Evolutionary conservation across 2,329 filamentous ascomycete genomes (phyloP).

Genomic region (Sporothrix curviconia): DNA sequence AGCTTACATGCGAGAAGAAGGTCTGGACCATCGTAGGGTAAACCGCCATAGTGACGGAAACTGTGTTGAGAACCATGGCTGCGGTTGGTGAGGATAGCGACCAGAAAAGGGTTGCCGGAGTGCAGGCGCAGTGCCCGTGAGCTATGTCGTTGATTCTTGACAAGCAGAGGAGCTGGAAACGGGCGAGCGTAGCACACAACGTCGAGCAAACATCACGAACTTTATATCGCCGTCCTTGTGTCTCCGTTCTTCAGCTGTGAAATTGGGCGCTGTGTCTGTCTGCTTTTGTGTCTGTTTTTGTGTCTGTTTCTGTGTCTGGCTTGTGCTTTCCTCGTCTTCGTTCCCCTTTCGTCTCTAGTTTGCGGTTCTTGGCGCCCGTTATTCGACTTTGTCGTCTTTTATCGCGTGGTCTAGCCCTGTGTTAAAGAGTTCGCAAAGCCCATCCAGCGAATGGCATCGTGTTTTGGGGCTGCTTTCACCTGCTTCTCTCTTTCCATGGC

Average conservation of each 20-base stretch:
- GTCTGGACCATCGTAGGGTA: conserved; percentile 84
- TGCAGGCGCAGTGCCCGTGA: no score
- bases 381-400: neutral
- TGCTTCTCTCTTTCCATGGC: neutral
- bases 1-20: conserved; percentile 74
- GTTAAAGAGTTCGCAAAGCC: neutral
- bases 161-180: neutral
- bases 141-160: no score
- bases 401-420: neutral
- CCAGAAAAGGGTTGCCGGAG: no score
- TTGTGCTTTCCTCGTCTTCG: neutral
- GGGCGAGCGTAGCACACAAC: neutral
- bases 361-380: neutral
- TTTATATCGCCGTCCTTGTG: neutral
- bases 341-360: neutral
- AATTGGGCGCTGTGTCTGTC: neutral
- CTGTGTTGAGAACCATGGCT: conserved; percentile 55
- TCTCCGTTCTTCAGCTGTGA: neutral
- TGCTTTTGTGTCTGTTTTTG: neutral
- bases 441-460: neutral
- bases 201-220: neutral
- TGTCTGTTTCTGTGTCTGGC: neutral
- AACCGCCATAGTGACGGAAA: conserved; percentile 74
- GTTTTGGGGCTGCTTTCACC: neutral
- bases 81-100: neutral